Evolutionary conservation across 1,139 yeast genomes (phyloP).

Genomic region (Geotrichum histeridarum): DNA sequence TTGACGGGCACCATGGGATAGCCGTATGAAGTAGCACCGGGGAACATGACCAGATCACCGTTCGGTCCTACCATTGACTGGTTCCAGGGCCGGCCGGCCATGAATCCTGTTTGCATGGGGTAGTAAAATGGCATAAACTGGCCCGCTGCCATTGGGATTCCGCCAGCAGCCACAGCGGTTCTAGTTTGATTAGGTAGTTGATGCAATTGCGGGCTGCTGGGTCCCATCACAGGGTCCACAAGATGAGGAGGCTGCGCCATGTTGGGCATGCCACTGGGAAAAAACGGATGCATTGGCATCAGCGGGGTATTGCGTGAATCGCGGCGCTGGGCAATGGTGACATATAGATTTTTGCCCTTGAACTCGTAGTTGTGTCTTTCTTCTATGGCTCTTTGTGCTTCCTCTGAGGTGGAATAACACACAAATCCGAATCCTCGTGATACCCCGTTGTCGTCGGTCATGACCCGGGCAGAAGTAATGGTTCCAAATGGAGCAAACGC

Average conservation of each 20-base stretch:
- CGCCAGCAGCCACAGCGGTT: neutral
- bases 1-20: conserved; percentile 2
- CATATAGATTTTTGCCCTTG: conserved; percentile 82
- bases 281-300: conserved; percentile 15
- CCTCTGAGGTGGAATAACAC: conserved; percentile 85
- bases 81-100: conserved; percentile 3
- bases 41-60: conserved; percentile 1
- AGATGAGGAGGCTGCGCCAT: conserved; percentile 38
- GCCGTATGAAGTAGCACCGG: neutral
- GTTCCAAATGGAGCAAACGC: conserved; percentile 83
- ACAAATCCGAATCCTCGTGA: conserved; percentile 95
- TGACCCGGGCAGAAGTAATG: conserved; percentile 85
- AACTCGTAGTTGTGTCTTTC: conserved; percentile 89
- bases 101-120: neutral
- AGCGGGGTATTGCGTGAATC: conserved; percentile 58
- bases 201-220: conserved; percentile 3
- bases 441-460: conserved; percentile 81
- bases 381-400: conserved; percentile 85
- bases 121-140: conserved; percentile 1
- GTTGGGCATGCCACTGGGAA: conserved; percentile 57
- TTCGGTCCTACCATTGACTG: conserved; percentile 2
- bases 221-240: neutral
- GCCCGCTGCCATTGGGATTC: conserved; percentile 2
- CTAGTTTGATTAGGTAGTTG: conserved; percentile 2
- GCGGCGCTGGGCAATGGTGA: conserved; percentile 90